Base-by-base conservation (phyloP, 1,284 basidiomycete genomes). In the Apiotrichum gamsii region DNA sequence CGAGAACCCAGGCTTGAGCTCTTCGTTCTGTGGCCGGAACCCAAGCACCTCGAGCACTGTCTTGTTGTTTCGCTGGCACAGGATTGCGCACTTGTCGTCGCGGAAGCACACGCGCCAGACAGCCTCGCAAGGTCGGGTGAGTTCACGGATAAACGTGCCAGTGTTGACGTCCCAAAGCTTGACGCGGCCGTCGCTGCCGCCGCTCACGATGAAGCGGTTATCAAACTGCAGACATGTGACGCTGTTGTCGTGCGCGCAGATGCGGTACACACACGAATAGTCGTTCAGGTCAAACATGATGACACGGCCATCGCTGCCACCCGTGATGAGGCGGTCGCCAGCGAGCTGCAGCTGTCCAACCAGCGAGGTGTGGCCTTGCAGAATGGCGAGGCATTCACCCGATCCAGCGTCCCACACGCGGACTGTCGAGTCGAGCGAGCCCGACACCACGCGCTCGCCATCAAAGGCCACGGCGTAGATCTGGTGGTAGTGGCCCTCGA, bases 401-500 rank as follows among this genome's bases (percentile, higher is more conserved):
- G 82, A 82, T 4, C 76, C 72, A 0, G 86, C 85, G 57, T 85
- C 82, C 90, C 90, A 94, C 2, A 95, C 81, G 10, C 90, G 77
- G 10, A 96, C 89, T 0, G 87, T 91, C 15, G 89, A 91, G 62
- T 96, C 90, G 59, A 96, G 75, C 34, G 86, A 87, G 3, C 93
- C 94, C 5, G 88, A 89, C 0, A 86, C 90, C 29, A 96, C 80
- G 23, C 82, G 77, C 20, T 81, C 74, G 2, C 94, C 93, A 64
- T 96, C 90, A 57, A 91, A 96, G 0, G 90, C 90, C 19, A 97
- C 85, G 0, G 86, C 83, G 65, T 97, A 97, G 32, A 98, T 87
- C 72, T 94, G 87, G 64, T 89, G 84, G 54, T 83, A 82, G 69
- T 98, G 94, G 0, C 94, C 94, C n/a, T 78, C 67, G 31, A 97